Evolutionary conservation across 2,329 filamentous ascomycete species (phyloP).

Genomic region (Diplodia corticola): DNA sequence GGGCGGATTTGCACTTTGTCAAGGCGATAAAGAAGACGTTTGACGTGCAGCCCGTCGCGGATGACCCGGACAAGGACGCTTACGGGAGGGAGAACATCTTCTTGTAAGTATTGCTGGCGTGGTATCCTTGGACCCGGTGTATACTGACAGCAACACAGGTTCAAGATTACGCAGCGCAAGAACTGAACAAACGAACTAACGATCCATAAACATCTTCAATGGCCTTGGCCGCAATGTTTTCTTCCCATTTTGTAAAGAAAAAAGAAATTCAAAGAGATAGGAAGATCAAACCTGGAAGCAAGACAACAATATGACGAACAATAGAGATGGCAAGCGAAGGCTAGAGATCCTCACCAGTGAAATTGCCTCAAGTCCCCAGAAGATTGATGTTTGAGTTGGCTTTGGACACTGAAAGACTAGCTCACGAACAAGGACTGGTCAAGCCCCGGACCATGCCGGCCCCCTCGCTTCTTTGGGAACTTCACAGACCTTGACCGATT

Average conservation of each 20-base stretch:
- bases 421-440: not conserved
- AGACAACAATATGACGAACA: not conserved
- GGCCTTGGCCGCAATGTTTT: not conserved
- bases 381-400: not conserved
- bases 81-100: constrained; percentile 52
- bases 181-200: not conserved
- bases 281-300: not conserved
- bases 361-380: not conserved
- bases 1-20: constrained; percentile 61
- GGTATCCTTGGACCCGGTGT: no score
- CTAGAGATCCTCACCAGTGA: not conserved
- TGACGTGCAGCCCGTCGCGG: constrained; percentile 47
- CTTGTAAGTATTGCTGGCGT: constrained; percentile 39
- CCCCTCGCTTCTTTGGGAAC: not conserved
- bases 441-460: not conserved
- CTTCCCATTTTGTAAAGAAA: not conserved
- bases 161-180: constrained; percentile 13
- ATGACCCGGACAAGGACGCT: constrained; percentile 49
- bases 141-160: not conserved
- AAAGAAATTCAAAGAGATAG: not conserved
- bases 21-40: constrained; percentile 53
- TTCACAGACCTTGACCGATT: not conserved
- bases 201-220: not conserved
- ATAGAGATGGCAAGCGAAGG: not conserved
- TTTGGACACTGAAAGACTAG: not conserved